These are phyloP conservation scores for Penicillium sp. DNA, from an alignment of 2,329 filamentous ascomycete species.

Conservation along the genomic window DNA sequence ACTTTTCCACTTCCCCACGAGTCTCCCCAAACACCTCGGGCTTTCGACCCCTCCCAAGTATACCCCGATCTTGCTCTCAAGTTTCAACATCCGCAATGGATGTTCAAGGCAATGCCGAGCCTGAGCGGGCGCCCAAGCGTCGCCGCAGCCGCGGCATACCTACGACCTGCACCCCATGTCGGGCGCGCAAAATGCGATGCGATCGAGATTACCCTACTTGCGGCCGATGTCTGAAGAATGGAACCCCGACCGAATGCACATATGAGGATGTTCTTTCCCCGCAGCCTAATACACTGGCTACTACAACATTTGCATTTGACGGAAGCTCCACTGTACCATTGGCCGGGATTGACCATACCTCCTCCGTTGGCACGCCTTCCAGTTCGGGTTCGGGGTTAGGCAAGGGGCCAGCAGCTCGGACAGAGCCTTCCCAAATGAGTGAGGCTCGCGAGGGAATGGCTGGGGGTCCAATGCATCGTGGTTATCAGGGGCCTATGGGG, in stretches of 20 bases:
- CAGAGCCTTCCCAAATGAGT: slow-evolving; percentile 14
- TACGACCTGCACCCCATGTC: slow-evolving; percentile 43
- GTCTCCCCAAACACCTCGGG: background rate
- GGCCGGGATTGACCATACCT: slow-evolving; percentile 23
- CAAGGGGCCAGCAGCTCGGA: slow-evolving; percentile 24
- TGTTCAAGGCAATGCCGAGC: slow-evolving; percentile 11
- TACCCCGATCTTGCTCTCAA: background rate
- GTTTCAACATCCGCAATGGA: slow-evolving; percentile 11
- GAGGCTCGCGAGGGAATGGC: slow-evolving; percentile 3
- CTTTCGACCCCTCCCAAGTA: slow-evolving; percentile 3
- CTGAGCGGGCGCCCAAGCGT: slow-evolving; percentile 36
- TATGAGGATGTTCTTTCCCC: slow-evolving; percentile 43
- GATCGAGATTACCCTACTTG: slow-evolving; percentile 43
- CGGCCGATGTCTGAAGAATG: slow-evolving; percentile 39
- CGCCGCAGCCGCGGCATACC: slow-evolving; percentile 40
- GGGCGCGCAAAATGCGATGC: slow-evolving; percentile 43
- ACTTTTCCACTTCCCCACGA: background rate
- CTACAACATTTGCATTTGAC: slow-evolving; percentile 24
- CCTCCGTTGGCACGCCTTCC: slow-evolving; percentile 25
- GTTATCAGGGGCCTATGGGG: slow-evolving; percentile 2
- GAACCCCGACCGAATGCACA: slow-evolving; percentile 35
- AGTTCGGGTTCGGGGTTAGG: slow-evolving; percentile 35
- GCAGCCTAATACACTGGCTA: slow-evolving; percentile 35
- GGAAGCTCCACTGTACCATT: slow-evolving; percentile 22
- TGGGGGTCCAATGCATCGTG: slow-evolving; percentile 6